A percentile compares a stretch with the other conserved stretches of the same genome.
These are phyloP conservation scores for Xylariaceae sp. DNA, from an alignment of 2,329 filamentous ascomycete genomes.

Conservation along the genomic window DNA sequence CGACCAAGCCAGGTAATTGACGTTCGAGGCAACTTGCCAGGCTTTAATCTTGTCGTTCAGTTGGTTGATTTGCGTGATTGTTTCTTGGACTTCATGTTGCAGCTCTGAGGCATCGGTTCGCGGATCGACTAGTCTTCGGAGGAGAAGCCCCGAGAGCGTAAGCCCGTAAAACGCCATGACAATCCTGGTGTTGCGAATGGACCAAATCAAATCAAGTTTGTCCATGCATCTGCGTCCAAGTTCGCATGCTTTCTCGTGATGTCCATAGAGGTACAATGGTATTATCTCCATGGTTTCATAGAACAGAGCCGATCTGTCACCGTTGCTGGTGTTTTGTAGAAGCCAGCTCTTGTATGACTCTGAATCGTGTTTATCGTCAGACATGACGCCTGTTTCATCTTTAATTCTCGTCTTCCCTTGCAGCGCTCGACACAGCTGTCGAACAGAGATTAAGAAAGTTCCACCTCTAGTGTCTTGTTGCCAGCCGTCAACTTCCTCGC, in stretches of 20 bases:
- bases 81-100: constrained; percentile 40
- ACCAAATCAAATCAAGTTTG: constrained; percentile 51
- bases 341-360: constrained; percentile 57
- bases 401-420: constrained; percentile 65
- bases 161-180: constrained; percentile 59
- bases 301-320: constrained; percentile 60
- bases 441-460: constrained; percentile 60
- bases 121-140: constrained; percentile 48
- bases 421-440: constrained; percentile 65
- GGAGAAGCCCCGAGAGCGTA: constrained; percentile 49
- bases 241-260: constrained; percentile 57
- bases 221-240: constrained; percentile 49
- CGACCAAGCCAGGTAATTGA: constrained; percentile 71
- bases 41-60: constrained; percentile 60
- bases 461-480: constrained; percentile 67
- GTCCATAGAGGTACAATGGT: constrained; percentile 60
- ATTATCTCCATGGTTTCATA: constrained; percentile 66
- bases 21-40: constrained; percentile 59
- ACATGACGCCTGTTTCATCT: constrained; percentile 55
- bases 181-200: constrained; percentile 53
- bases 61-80: constrained; percentile 49
- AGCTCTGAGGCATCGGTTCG: constrained; percentile 40
- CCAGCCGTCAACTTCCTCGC: constrained; percentile 72
- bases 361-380: constrained; percentile 63
- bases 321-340: constrained; percentile 49